Evolutionary conservation across 164 flowering plant species (phyloP).

Genomic region (Euptelea pleiosperma): DNA sequence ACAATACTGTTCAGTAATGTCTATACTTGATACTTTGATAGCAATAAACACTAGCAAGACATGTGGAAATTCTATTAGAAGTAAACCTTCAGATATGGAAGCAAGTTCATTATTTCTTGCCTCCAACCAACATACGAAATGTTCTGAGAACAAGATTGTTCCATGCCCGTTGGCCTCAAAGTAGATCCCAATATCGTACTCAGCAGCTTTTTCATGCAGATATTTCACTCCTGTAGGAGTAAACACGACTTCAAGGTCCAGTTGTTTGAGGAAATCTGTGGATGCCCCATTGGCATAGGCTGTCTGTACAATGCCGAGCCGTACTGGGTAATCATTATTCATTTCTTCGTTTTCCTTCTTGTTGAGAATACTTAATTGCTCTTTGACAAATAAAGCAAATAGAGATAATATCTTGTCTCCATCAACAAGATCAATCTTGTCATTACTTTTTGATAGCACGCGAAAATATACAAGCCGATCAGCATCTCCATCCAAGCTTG

Average conservation of each 20-base stretch:
- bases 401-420: slow-evolving; percentile 94
- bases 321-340: slow-evolving; percentile 26
- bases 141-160: slow-evolving; percentile 80
- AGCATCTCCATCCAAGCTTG: slow-evolving; percentile 98
- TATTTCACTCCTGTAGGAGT: slow-evolving; percentile 94
- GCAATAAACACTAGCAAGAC: background rate
- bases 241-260: slow-evolving; percentile 69
- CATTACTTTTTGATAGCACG: slow-evolving; percentile 30
- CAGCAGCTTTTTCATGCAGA: slow-evolving; percentile 84
- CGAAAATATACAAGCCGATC: slow-evolving; percentile 88
- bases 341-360: slow-evolving; percentile 19
- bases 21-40: background rate
- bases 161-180: slow-evolving; percentile 99
- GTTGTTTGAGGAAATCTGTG: slow-evolving; percentile 61
- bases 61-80: slow-evolving; percentile 1
- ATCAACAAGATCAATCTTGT: slow-evolving; percentile 72
- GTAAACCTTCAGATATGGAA: slow-evolving; percentile 47
- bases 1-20: slow-evolving; percentile 1
- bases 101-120: slow-evolving; percentile 44
- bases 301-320: slow-evolving; percentile 81
- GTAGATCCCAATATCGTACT: slow-evolving; percentile 89
- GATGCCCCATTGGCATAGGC: slow-evolving; percentile 99
- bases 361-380: slow-evolving; percentile 53
- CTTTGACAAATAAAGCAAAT: slow-evolving; percentile 78
- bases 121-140: slow-evolving; percentile 56